These are phyloP conservation scores for Phalaenopsis equestris DNA, from an alignment of 106 monocot species.

Conservation along the genomic window DNA sequence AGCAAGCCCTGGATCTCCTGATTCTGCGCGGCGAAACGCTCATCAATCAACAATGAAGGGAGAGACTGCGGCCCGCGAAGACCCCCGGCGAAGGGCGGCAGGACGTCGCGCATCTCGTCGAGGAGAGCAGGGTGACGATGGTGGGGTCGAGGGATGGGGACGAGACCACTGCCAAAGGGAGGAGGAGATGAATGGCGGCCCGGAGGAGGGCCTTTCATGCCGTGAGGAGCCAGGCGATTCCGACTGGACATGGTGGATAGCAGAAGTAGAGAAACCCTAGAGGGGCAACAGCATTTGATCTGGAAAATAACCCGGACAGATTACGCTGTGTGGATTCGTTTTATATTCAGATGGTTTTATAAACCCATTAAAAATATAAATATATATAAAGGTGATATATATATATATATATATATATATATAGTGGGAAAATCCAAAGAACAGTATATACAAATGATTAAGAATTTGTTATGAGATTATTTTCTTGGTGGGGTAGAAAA, in stretches of 20 bases:
- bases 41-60: slow-evolving; percentile 39
- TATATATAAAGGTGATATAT: too few relatives aligned
- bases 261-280: slow-evolving; percentile 9
- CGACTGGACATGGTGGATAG: slow-evolving; percentile 18
- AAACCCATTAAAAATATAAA: too few relatives aligned
- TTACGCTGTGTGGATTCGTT: too few relatives aligned
- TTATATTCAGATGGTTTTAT: too few relatives aligned
- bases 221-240: slow-evolving; percentile 15
- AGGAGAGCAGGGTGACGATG: slow-evolving; percentile 3
- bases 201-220: slow-evolving; percentile 10
- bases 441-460: too few relatives aligned
- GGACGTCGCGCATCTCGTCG: slow-evolving; percentile 17
- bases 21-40: slow-evolving; percentile 48
- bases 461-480: too few relatives aligned
- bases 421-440: too few relatives aligned
- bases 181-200: slow-evolving; percentile 6
- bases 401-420: too few relatives aligned
- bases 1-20: slow-evolving; percentile 72
- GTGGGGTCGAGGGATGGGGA: slow-evolving; percentile 6
- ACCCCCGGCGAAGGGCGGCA: not conserved
- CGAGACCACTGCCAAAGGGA: slow-evolving; percentile 3
- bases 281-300: not conserved
- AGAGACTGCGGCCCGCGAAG: slow-evolving; percentile 14
- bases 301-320: too few relatives aligned
- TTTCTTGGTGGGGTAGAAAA: too few relatives aligned